phyloP scores from a whole-genome alignment of 108 stramenopile species.

The Nitzschia inconspicua region DNA sequence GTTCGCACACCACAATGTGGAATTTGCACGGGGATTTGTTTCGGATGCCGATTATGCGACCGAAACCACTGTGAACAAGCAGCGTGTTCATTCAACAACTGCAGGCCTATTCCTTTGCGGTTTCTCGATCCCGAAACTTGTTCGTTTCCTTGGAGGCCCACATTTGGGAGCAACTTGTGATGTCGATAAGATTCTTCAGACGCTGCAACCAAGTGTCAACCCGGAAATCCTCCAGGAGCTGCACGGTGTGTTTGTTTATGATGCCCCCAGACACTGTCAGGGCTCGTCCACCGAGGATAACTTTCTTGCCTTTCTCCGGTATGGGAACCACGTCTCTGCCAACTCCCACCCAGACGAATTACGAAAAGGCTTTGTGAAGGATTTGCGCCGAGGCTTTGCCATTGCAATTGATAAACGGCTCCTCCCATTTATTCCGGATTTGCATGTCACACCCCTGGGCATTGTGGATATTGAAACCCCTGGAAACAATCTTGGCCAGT shows the following conservation, averaged over 20 bases:
- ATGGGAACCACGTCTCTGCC: conserved; percentile 19
- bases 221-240: background rate
- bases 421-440: background rate
- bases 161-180: background rate
- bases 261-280: background rate
- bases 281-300: conserved; percentile 7
- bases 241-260: background rate
- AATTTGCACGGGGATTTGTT: background rate
- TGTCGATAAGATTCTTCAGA: background rate
- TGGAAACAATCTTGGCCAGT: background rate
- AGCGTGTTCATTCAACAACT: background rate
- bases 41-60: too few relatives aligned
- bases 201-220: background rate
- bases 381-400: background rate
- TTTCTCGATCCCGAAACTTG: background rate
- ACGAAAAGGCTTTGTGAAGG: conserved; percentile 1
- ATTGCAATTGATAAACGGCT: background rate
- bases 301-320: conserved; percentile 2
- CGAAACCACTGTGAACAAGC: background rate
- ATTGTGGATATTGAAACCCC: background rate
- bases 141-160: conserved; percentile 1
- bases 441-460: conserved; percentile 1
- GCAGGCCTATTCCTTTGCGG: conserved; percentile 1
- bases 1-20: background rate
- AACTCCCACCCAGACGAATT: background rate